Base-by-base conservation (phyloP, 768 basidiomycete species). In the Termitomyces sp. region DNA sequence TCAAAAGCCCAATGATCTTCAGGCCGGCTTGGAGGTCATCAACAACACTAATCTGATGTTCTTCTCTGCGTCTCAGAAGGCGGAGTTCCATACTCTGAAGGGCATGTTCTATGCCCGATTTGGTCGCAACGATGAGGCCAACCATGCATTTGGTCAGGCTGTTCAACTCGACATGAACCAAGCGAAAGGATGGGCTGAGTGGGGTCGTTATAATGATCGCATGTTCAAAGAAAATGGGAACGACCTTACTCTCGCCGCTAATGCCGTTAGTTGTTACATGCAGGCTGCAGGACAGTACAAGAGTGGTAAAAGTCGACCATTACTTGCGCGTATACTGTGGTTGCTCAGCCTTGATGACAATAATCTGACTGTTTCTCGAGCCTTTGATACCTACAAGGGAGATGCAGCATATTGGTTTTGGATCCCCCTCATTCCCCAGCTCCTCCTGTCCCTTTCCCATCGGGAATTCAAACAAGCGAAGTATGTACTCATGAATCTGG, bases 1-100 rank as follows among this genome's bases (percentile, higher is more conserved):
- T 72, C 95, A 97, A 70, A 94, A 91, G 66, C 90, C 92, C 0
- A 90, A 89, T 59, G 94, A 98, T 68, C 83, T 97, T 58, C 87
- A 92, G 63, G 92, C 93, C 4, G 97, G 97, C 28, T 75, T 99
- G 45, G 97, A 99, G 68, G 94, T 97, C 56, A 99, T 99, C 79
- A 99, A 98, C 72, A 98, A 98, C 66, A 99, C 97, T 14, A 99
- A 99, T 70, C 76, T 99, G 57, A 92, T 96, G 81, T 99, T 98
- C 77, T 99, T 99, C 75, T 92, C 94, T 20, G 84, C 77, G 7
- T 73, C 84, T 3, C 97, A 99, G 70, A 99, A 99, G 70, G 94
- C 97, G 46, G 96, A 99, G 69, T 99, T 99, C 73, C 93, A 93
- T 72, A 98, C 95, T 4, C 77, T 98, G 68, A 99, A 99, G 72